These are phyloP conservation scores for Stentor coeruleus DNA, from an alignment of 73 alveolate species.

Conservation along the genomic window DNA sequence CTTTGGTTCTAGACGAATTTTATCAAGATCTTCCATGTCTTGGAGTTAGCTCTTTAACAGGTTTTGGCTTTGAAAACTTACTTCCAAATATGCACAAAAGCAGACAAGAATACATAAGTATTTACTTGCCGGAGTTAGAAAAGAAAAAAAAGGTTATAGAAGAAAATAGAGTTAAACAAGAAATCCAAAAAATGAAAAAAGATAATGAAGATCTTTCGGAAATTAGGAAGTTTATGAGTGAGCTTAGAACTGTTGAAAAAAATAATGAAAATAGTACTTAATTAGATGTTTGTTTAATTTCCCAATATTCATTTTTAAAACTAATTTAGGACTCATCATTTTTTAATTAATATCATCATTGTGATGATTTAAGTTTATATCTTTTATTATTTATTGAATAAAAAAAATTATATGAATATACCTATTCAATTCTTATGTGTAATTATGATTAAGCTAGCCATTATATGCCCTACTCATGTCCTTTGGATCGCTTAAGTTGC, in stretches of 20 bases:
- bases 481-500: too few species aligned
- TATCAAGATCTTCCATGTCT: constrained; percentile 54
- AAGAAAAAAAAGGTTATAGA: not conserved
- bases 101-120: constrained; percentile 35
- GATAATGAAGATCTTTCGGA: not conserved
- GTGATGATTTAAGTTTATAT: too few species aligned
- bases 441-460: too few species aligned
- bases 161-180: not conserved
- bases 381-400: too few species aligned
- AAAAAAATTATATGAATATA: too few species aligned
- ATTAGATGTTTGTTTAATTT: too few species aligned
- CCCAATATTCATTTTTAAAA: too few species aligned
- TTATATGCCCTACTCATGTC: too few species aligned
- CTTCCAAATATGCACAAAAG: constrained; percentile 29
- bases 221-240: not conserved
- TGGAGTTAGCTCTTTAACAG: constrained; percentile 72
- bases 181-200: not conserved
- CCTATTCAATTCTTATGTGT: too few species aligned
- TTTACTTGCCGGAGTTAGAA: constrained; percentile 25
- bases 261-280: too few species aligned
- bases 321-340: too few species aligned
- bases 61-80: constrained; percentile 69
- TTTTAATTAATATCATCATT: too few species aligned
- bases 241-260: not conserved
- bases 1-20: constrained; percentile 73